phyloP scores from a whole-genome alignment of 805 yeast genomes.

The Debaryomyces maramus region DNA sequence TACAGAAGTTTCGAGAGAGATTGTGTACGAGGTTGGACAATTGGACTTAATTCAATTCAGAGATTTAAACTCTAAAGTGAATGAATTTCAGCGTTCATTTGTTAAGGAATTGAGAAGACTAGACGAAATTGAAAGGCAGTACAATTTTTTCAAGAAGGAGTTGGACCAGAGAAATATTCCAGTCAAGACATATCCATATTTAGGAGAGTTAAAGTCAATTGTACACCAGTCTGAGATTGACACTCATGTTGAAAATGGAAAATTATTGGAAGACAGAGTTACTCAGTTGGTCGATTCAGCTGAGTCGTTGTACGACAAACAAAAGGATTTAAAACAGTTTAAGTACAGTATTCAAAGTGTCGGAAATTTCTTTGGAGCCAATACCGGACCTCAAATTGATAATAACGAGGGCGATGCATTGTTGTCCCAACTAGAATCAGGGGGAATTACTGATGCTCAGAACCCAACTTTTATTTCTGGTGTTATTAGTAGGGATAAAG shows the following conservation, averaged over 20 bases:
- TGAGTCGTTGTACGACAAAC: slow-evolving; percentile 59
- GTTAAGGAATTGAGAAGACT: slow-evolving; percentile 82
- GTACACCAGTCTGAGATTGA: slow-evolving; percentile 65
- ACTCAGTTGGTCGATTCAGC: slow-evolving; percentile 68
- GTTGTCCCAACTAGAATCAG: slow-evolving; percentile 40
- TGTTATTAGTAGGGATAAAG: slow-evolving; percentile 70
- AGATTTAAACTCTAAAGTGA: slow-evolving; percentile 75
- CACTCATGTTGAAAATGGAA: slow-evolving; percentile 61
- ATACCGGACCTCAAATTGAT: slow-evolving; percentile 21
- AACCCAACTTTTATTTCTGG: slow-evolving; percentile 64
- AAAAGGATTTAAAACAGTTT: slow-evolving; percentile 68
- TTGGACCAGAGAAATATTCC: slow-evolving; percentile 51
- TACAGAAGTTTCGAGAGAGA: slow-evolving; percentile 83
- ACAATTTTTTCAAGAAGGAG: slow-evolving; percentile 42
- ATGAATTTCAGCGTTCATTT: slow-evolving; percentile 85
- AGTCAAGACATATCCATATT: slow-evolving; percentile 27
- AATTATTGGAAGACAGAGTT: slow-evolving; percentile 71
- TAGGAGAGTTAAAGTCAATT: slow-evolving; percentile 20
- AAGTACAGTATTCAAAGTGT: slow-evolving; percentile 50
- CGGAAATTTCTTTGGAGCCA: slow-evolving; percentile 33
- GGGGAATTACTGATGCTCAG: slow-evolving; percentile 24
- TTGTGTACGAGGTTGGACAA: slow-evolving; percentile 83
- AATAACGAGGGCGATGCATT: slow-evolving; percentile 38
- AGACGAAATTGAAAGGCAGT: slow-evolving; percentile 88
- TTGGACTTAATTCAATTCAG: slow-evolving; percentile 84